Percentiles rank a stretch among this genome's conserved stretches.
These are phyloP conservation scores for Collariella sp. DNA, from an alignment of 495 filamentous ascomycete species.

Conservation along the genomic window DNA sequence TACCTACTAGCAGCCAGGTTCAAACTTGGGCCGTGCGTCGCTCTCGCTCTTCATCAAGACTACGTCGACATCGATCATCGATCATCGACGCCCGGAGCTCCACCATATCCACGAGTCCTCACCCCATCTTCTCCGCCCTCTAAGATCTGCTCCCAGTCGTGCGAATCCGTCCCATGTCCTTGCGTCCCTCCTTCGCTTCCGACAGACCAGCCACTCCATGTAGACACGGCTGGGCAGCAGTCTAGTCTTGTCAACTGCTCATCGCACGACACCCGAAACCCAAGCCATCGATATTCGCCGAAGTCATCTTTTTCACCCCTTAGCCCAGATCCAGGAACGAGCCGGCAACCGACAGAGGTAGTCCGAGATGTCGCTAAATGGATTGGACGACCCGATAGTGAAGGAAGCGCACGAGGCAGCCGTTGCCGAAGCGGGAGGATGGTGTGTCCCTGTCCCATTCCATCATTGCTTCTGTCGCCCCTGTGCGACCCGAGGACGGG, in stretches of 20 bases:
- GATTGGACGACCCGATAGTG: conserved; percentile 73
- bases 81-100: conserved; percentile 12
- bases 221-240: conserved; percentile 1
- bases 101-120: neutral
- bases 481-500: neutral
- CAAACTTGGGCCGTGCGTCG: too few species aligned
- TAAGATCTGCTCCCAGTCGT: conserved; percentile 14
- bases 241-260: conserved; percentile 10
- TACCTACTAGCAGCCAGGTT: neutral
- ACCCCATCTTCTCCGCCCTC: neutral
- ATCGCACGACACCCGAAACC: conserved; percentile 5
- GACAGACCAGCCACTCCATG: conserved; percentile 16
- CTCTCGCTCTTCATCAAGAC: neutral
- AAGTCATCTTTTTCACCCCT: conserved; percentile 10
- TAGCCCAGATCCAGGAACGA: conserved; percentile 10
- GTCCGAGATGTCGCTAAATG: conserved; percentile 86
- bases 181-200: conserved; percentile 8
- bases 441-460: conserved; percentile 49
- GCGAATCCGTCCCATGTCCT: conserved; percentile 19
- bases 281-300: conserved; percentile 16
- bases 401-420: conserved; percentile 78
- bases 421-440: conserved; percentile 80
- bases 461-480: neutral
- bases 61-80: conserved; percentile 1
- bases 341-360: conserved; percentile 7